phyloP scores from a whole-genome alignment of 495 filamentous ascomycete genomes.

The Astrothelium macrocarpum region DNA sequence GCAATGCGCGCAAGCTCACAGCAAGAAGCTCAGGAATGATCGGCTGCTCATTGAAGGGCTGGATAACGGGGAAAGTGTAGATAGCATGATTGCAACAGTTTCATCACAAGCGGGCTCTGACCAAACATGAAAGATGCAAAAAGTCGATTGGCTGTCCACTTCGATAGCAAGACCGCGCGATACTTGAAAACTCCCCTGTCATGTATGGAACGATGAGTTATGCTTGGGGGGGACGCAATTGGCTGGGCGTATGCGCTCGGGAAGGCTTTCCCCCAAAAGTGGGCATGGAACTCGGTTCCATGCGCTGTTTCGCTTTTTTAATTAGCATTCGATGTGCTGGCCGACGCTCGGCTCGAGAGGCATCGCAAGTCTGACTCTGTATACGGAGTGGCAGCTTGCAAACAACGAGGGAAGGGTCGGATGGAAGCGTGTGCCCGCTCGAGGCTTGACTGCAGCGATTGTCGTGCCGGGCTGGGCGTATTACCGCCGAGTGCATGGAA shows the following conservation, averaged over 20 bases:
- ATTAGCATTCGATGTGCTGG: slow-evolving; percentile 3
- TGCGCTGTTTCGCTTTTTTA: slow-evolving; percentile 6
- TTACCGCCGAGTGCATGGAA: slow-evolving; percentile 2
- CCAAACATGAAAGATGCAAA: not conserved
- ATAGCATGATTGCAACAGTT: not conserved
- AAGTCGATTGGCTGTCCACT: not conserved
- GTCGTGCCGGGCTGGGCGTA: not conserved
- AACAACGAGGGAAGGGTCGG: not conserved
- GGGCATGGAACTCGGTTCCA: not conserved
- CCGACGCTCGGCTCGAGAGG: not conserved
- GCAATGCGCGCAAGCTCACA: slow-evolving; percentile 2
- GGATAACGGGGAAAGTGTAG: not conserved
- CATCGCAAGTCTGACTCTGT: not conserved
- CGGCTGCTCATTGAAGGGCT: not conserved
- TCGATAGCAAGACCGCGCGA: not conserved
- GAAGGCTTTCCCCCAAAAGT: slow-evolving; percentile 1
- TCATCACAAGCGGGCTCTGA: not conserved
- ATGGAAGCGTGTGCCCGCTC: not conserved
- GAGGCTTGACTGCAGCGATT: not conserved
- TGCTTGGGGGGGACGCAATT: not conserved
- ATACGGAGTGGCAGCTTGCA: no score
- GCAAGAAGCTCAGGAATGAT: not conserved
- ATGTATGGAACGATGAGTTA: not conserved
- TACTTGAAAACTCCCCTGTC: not conserved
- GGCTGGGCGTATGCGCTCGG: slow-evolving; percentile 5